Conservation (phyloP, 2,329 filamentous ascomycete genomes). For the Cytospora piceae region DNA sequence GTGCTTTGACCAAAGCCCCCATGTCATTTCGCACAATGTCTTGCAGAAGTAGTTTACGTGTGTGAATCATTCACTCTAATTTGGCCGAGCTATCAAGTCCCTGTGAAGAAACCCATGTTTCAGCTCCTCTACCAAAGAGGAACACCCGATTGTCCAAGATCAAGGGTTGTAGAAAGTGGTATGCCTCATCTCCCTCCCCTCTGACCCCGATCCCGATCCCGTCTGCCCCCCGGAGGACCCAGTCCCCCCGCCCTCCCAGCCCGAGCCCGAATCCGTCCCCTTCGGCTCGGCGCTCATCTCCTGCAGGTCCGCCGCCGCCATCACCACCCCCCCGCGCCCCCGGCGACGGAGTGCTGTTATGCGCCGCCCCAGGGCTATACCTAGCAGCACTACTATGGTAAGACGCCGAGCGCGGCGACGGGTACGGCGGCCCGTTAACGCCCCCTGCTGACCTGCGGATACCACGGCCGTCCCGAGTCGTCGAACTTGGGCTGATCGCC, state of each 20-base stretch:
- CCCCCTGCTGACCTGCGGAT: constrained; percentile 24
- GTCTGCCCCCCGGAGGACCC: constrained; percentile 3
- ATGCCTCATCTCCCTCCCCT: constrained; percentile 29
- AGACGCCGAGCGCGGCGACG: constrained; percentile 15
- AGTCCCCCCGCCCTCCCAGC: constrained; percentile 18
- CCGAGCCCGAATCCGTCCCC: constrained; percentile 10
- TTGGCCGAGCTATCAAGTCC: background rate
- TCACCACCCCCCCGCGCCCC: background rate
- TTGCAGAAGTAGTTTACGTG: no score
- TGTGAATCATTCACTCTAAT: background rate
- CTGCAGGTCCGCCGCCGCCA: background rate
- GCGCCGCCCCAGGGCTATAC: background rate
- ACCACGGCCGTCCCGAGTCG: constrained; percentile 21
- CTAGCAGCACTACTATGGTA: background rate
- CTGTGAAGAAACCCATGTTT: background rate
- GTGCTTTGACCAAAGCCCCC: background rate
- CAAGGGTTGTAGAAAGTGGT: constrained; percentile 35
- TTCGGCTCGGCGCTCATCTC: constrained; percentile 10
- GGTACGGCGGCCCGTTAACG: constrained; percentile 5
- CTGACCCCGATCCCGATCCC: constrained; percentile 6
- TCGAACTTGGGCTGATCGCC: constrained; percentile 25
- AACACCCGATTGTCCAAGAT: background rate
- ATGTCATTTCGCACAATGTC: no score
- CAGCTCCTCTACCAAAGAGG: background rate
- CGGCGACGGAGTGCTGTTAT: no score